Evolutionary conservation across 768 basidiomycete genomes (phyloP).

Genomic region (Plicaturopsis crispa): DNA sequence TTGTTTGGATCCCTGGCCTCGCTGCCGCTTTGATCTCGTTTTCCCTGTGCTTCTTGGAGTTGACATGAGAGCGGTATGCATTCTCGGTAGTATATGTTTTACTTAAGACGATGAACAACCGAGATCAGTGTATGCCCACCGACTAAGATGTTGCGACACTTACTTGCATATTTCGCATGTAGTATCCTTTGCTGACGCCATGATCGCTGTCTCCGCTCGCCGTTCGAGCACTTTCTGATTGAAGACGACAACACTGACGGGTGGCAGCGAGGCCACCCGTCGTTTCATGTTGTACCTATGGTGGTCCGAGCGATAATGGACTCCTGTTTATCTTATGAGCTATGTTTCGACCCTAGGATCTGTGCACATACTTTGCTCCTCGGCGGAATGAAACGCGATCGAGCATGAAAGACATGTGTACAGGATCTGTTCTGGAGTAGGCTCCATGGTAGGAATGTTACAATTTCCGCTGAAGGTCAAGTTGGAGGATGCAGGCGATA

Average conservation of each 20-base stretch:
- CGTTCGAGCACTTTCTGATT: conserved; percentile 85
- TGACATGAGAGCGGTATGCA: conserved; percentile 80
- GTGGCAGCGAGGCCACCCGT: conserved; percentile 83
- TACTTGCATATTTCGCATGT: conserved; percentile 82
- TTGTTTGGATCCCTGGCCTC: conserved; percentile 6
- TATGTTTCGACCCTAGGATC: neutral
- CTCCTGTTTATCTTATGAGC: conserved; percentile 35
- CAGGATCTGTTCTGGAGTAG: conserved; percentile 21
- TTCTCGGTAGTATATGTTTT: conserved; percentile 88
- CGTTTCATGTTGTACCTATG: conserved; percentile 99
- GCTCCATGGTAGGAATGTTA: neutral
- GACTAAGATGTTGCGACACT: conserved; percentile 21
- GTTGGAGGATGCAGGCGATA: neutral
- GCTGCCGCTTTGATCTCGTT: conserved; percentile 46
- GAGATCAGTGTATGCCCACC: neutral
- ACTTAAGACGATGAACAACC: conserved; percentile 19
- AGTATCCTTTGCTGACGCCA: conserved; percentile 48
- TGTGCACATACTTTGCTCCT: conserved; percentile 65
- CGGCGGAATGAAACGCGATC: conserved; percentile 76
- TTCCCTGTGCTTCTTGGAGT: conserved; percentile 87
- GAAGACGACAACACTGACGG: conserved; percentile 71
- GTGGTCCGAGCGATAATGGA: conserved; percentile 89
- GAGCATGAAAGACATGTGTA: conserved; percentile 91
- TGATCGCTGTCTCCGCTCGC: conserved; percentile 65
- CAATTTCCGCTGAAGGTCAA: neutral